Conservation (phyloP, 2,329 filamentous ascomycete genomes). For the Fusarium keratoplasticum region DNA sequence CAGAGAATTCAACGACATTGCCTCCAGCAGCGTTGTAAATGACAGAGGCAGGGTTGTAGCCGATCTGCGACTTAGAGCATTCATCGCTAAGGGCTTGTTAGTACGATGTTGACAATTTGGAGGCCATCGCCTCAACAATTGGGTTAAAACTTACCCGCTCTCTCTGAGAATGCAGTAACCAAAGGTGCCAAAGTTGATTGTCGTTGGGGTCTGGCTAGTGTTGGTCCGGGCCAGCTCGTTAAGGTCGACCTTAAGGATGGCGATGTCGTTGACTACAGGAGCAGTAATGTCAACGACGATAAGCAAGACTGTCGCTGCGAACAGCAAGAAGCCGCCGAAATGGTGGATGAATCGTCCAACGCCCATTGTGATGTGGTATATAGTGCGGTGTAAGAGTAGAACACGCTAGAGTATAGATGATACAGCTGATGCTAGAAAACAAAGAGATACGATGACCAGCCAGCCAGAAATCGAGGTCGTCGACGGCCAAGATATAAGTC, state of each 20-base stretch:
- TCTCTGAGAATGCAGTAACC: slow-evolving; percentile 62
- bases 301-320: slow-evolving; percentile 66
- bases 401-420: not conserved
- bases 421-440: slow-evolving; percentile 2
- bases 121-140: not conserved
- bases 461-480: slow-evolving; percentile 1
- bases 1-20: slow-evolving; percentile 55
- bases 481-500: slow-evolving; percentile 20
- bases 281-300: slow-evolving; percentile 69
- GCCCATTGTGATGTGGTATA: slow-evolving; percentile 55
- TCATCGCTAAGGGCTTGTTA: slow-evolving; percentile 50
- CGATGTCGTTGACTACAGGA: slow-evolving; percentile 67
- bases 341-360: slow-evolving; percentile 64
- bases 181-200: slow-evolving; percentile 69
- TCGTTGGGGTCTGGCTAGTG: slow-evolving; percentile 43
- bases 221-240: slow-evolving; percentile 38
- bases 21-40: slow-evolving; percentile 53
- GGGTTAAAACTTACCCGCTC: slow-evolving; percentile 27
- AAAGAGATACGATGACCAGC: slow-evolving; percentile 14
- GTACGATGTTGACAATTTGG: not conserved
- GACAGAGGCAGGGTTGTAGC: slow-evolving; percentile 65
- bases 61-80: slow-evolving; percentile 62
- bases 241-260: slow-evolving; percentile 65
- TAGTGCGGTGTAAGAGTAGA: slow-evolving; percentile 6
- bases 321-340: slow-evolving; percentile 68